Base-by-base conservation (phyloP, 495 filamentous ascomycete species). In the Penicillium crystallinum region DNA sequence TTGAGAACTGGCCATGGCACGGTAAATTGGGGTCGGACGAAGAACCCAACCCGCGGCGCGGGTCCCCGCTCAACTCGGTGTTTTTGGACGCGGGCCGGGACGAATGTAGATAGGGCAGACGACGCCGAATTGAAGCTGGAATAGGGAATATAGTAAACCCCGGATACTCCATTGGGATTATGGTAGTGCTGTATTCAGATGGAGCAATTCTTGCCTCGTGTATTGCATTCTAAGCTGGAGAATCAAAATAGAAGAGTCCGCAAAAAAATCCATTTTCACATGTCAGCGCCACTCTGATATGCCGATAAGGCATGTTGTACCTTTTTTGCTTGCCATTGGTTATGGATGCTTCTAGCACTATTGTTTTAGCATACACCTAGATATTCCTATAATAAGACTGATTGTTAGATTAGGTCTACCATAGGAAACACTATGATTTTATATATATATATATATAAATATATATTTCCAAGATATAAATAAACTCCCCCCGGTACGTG, bases 91-190 rank as follows among this genome's bases (percentile, higher is more conserved):
- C 47, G 49, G 53, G 49, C 35, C 55, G 55, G 6, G 58, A 60
- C 14, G 53, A 53, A 46, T 64, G 64, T 14, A 72, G 49, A 34
- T 59, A 52, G 21, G 64, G 57, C 22, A 73, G 49, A 11, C 57
- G 68, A 29, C 63, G 66, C 46, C 64, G 59, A 46, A 74, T 65
- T 0, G 69, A 61, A 22, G 67, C 63, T 15, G 68, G 65, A 23
- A 74, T 65, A 23, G 66, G 53, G 9, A 64, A 57, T 11, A 62
- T 39, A 15, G 66, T 42, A 12, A 70, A 72, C 71, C 66, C 39
- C 14, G 59, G 50, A 34, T 62, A 57, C 34, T 60, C 59, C 61
- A 68, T 62, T 33, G n/a, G 25, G 17, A 31, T 0, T 48, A 4
- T 21, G 51, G 15, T 15, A 18, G 3, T 37, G 2, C 3, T 14